Base-by-base conservation (phyloP, 1,284 basidiomycete genomes). In the Austroboletus rostrupii region DNA sequence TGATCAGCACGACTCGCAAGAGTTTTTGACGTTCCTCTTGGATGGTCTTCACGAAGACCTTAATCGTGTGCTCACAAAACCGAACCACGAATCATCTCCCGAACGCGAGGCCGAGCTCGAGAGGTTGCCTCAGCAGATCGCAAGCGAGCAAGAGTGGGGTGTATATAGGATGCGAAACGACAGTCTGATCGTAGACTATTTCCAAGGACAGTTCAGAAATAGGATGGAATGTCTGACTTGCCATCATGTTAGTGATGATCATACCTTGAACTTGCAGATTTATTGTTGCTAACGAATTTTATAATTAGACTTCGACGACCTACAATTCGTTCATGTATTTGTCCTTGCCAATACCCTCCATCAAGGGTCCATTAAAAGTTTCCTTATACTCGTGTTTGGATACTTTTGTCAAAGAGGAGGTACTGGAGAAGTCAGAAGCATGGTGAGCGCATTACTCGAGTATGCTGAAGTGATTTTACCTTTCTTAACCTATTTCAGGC, bases 281-380 rank as follows among this genome's bases (percentile, higher is more conserved):
- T 47, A 5, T 46, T 48, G 28, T 33, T 48, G 20, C 54, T 55
- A 39, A 56, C 47, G 45, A 32, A 16, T 20, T 36, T 43, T 23
- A 26, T 44, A n/a, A 20, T 53, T 60, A 97, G 92, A 98, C 96
- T 3, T 97, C 93, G 26, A 98, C 94, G 6, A 98, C 95, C 9
- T 99, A 97, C 64, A 97, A 99, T 65, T 82, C 91, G 4, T 99
- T 99, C 72, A 97, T 97, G 79, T 96, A 97, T 60, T 79, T 99
- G 49, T 90, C 93, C 32, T 69, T 99, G 49, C 95, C 96, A 2
- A 85, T 99, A 47, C 94, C 96, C 1, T 74, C 78, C 14, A 74
- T 76, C 14, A 78, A 79, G 46, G 74, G 75, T 31, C 72, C 75
- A 17, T 75, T 77, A n/a, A 87, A 83, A 61, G 83, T 90, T 19